Evolutionary conservation across 139 green algal species (phyloP), one percentile per base, ranked within the genome.

Genomic region (Chlamydomonas schloesseri): DNA sequence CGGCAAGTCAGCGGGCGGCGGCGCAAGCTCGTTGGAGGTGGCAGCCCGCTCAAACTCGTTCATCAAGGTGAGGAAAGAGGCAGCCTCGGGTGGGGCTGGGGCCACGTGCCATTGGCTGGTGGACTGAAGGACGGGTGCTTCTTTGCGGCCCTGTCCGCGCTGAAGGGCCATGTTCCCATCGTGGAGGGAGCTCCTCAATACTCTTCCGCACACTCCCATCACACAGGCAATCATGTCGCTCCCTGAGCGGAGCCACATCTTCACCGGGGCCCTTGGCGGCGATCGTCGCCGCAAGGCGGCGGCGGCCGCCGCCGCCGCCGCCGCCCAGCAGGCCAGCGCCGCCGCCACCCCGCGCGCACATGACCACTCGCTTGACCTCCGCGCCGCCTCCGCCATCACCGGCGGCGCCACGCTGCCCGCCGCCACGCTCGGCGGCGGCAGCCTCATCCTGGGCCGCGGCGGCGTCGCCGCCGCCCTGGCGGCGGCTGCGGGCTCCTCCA

Each of bases 31-130:
- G 2, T 3, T 58, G 28, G 93, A 96, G 82, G 94, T 96, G 76
- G 90, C 88, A 28, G 83, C 88, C 1, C 89, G 94, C 47, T 91
- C 74, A 33, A 84, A 90, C 71, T 92, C 90, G 24, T 94, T 97
- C 77, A 94, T 97, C 42, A 87, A 95, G 62, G 94, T 82, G 5
- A 2, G 42, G 34, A 10, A n/a, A n/a, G n/a, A n/a, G n/a, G n/a
- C n/a, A n/a, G n/a, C n/a, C n/a, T n/a, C n/a, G n/a, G n/a, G n/a
- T n/a, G n/a, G n/a, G n/a, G n/a, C n/a, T n/a, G n/a, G n/a, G n/a
- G n/a, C n/a, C n/a, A n/a, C n/a, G n/a, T n/a, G n/a, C n/a, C n/a
- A n/a, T n/a, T n/a, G n/a, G n/a, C n/a, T n/a, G n/a, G n/a, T n/a
- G n/a, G n/a, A n/a, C n/a, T n/a, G n/a, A n/a, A n/a, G n/a, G n/a